Base-by-base conservation (phyloP, 2,329 filamentous ascomycete species). In the Pestalotiopsis sp. region DNA sequence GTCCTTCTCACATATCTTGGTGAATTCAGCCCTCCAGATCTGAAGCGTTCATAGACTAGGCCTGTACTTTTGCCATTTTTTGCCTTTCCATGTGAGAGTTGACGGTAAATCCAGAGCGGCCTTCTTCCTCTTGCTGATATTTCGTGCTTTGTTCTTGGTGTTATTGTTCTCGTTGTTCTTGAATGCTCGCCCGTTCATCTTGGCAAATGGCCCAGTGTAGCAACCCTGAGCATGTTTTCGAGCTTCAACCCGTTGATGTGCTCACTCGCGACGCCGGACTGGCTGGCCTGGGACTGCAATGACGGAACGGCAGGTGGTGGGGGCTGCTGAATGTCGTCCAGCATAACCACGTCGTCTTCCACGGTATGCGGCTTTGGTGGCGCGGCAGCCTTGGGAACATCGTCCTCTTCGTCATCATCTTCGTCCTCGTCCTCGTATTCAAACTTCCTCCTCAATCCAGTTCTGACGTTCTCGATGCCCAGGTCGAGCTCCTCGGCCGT, bases 391-490 rank as follows among this genome's bases (percentile, higher is more conserved):
- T 55, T 66, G 31, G 67, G 17, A 4, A 84, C 85, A 5, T 85
- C 84, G 1, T 87, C 86, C 0, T 82, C 83, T 0, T 86, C 85
- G 0, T 84, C 86, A 0, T 86, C 86, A 0, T 86, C 86, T 0
- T 87, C 87, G 0, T 88, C 87, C 0, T 89, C 89, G 0, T 87
- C 85, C 0, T 90, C 88, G 1, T 90, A 84, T 63, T 86, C 85
- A 13, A 89, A 74, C 2, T 79, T 83, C 72, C 88, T 85, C 76
- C 79, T 86, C 76, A 96, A 78, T 0, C 93, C 93, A 0, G 93
- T 95, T 49, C 90, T 85, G 60, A 95, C 91, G 73, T 89, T 91
- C 74, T 92, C 87, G 12, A 91, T 79, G 6, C 93, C 93, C 69
- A 78, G 72, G 69, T 87, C 88, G 65, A 87, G 85, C 82, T 96